Evolutionary conservation across 1,284 basidiomycete genomes (phyloP).

Genomic region (Ustilago cynodontis): DNA sequence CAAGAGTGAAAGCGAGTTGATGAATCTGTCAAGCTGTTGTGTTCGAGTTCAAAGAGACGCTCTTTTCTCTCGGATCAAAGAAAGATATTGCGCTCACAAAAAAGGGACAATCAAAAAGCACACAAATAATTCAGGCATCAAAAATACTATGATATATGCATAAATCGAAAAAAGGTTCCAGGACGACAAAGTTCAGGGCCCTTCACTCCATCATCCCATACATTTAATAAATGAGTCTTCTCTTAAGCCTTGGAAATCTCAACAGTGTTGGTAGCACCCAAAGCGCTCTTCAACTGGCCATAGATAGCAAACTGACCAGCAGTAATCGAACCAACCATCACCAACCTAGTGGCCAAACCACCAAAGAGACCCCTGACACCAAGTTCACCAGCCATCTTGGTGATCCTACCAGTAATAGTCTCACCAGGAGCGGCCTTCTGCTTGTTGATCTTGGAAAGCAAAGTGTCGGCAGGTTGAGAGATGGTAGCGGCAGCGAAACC

Average conservation of each 20-base stretch:
- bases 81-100: too few species aligned
- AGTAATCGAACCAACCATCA: constrained; percentile 73
- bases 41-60: too few species aligned
- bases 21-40: too few species aligned
- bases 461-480: constrained; percentile 69
- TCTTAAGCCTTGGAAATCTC: constrained; percentile 64
- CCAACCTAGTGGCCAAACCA: constrained; percentile 71
- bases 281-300: constrained; percentile 72
- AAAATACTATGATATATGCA: not conserved
- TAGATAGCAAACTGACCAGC: constrained; percentile 73
- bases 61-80: too few species aligned
- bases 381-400: constrained; percentile 72
- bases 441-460: constrained; percentile 76
- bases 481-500: constrained; percentile 69
- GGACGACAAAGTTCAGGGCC: too few species aligned
- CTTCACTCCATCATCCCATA: too few species aligned
- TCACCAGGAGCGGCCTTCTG: constrained; percentile 74
- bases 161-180: not conserved
- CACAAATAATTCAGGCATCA: not conserved
- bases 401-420: constrained; percentile 72
- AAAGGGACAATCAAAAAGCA: too few species aligned
- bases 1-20: too few species aligned
- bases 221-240: too few species aligned
- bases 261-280: constrained; percentile 72
- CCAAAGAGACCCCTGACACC: constrained; percentile 74